Base-by-base conservation (phyloP, 306 rosid genomes). In the Cicer pinnatifidum region DNA sequence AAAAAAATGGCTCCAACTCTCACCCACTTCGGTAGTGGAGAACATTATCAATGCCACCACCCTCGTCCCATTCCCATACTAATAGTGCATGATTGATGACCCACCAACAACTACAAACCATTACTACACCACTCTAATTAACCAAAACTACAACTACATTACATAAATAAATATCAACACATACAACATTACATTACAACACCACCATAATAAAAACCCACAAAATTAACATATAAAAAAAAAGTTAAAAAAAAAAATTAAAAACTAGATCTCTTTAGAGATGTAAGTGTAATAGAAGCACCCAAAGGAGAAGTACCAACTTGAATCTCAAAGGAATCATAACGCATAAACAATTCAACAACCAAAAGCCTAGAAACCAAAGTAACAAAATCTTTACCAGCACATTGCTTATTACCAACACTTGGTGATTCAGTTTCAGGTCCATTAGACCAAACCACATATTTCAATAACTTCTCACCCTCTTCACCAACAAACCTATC, bases 361-460 rank as follows among this genome's bases (percentile, higher is more conserved):
- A 94, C 81, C 3, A 94, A 39, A 20, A 94, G 82, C 73, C 99
- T 79, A 0, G 97, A 66, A 7, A 82, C 76, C 76, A 91, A 51
- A 0, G 84, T 76, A 16, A 87, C 90, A 1, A 94, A 89, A 35
- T 89, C 97, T 20, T 94, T 94, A 2, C 99, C 99, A 0, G 87
- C 99, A 53, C 99, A 94, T 68, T 94, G 99, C 64, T 94, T 94
- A 77, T 94, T 81, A 1, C 59, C 84, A 0, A 81, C 69, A 0
- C 76, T 65, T 0, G 99, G 97, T 0, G 16, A 41, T 8, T 83
- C 82, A 0, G 84, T 83, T 72, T 94, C 95, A 0, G 90, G 95
- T 0, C 99, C 99, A 52, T 94, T 94, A 7, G 97, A 91, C 99
- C 99, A 94, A 0, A 94, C 15, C 79, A 94, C 99, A 65, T 94